Percentiles rank a stretch among this genome's conserved stretches.
Conservation (phyloP, 2,329 filamentous ascomycete species). For the Alternaria sp. region DNA sequence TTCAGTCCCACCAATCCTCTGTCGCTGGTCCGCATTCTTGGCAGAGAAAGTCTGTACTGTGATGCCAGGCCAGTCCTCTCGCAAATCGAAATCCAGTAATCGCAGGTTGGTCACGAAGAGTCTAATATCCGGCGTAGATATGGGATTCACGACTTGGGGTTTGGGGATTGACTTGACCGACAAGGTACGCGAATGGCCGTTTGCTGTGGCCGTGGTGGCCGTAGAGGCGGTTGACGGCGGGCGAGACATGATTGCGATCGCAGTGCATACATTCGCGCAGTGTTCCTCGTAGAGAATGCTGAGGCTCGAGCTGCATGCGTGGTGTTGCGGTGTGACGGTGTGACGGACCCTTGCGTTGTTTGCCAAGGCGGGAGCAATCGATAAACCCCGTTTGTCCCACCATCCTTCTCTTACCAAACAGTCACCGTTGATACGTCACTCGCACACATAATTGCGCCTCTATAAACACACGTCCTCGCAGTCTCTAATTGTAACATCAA, state of each 20-base stretch:
- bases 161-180: slow-evolving; percentile 46
- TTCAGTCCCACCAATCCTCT: slow-evolving; percentile 82
- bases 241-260: slow-evolving; percentile 37
- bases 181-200: slow-evolving; percentile 37
- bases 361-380: slow-evolving; percentile 34
- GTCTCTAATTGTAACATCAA: slow-evolving; percentile 9
- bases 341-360: slow-evolving; percentile 22
- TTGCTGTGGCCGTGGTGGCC: slow-evolving; percentile 26
- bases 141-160: slow-evolving; percentile 28
- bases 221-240: slow-evolving; percentile 36
- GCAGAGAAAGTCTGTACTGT: slow-evolving; percentile 73
- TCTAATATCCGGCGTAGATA: slow-evolving; percentile 40
- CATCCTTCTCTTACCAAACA: slow-evolving; percentile 16
- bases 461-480: not conserved
- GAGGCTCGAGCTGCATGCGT: slow-evolving; percentile 8
- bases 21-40: slow-evolving; percentile 79
- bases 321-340: slow-evolving; percentile 25
- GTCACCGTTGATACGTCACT: slow-evolving; percentile 3
- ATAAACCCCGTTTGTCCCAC: slow-evolving; percentile 17
- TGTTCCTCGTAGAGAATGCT: not conserved
- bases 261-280: slow-evolving; percentile 7
- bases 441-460: not conserved
- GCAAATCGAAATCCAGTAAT: slow-evolving; percentile 80
- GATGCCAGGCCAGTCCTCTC: slow-evolving; percentile 82
- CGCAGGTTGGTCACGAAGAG: slow-evolving; percentile 86